Percentiles rank a stretch among this genome's conserved stretches.
These are phyloP conservation scores for Backusella tarrabulga DNA, from an alignment of 192 early-diverging fungal species.

Conservation along the genomic window DNA sequence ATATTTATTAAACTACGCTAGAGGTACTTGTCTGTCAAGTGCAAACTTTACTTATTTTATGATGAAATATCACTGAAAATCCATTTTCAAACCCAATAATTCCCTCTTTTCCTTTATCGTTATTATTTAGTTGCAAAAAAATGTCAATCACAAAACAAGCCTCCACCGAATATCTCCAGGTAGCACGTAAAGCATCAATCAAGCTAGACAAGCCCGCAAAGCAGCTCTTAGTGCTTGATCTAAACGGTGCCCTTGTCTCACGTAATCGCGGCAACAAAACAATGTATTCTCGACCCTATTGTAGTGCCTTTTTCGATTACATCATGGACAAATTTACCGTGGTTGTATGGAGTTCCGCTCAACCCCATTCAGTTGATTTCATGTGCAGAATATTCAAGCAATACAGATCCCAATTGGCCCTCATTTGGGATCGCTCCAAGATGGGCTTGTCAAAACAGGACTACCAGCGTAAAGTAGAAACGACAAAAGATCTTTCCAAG, in stretches of 20 bases:
- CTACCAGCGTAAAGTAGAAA: conserved; percentile 40
- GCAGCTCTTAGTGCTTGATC: conserved; percentile 63
- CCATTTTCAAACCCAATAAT: no score
- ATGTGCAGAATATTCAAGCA: conserved; percentile 54
- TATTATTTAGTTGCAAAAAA: neutral
- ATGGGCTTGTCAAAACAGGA: conserved; percentile 43
- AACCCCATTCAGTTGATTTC: conserved; percentile 46
- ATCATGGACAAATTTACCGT: conserved; percentile 57
- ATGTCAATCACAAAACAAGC: neutral
- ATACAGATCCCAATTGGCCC: conserved; percentile 32
- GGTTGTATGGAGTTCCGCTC: conserved; percentile 76
- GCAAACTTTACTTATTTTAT: no score
- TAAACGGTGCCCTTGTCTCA: conserved; percentile 68
- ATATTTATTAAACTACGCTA: neutral
- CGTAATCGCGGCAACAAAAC: conserved; percentile 26
- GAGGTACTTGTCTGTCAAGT: neutral
- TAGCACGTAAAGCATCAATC: neutral
- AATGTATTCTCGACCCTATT: conserved; percentile 47
- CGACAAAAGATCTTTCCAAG: conserved; percentile 61
- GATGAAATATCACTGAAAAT: no score
- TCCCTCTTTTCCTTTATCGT: neutral
- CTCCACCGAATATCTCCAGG: neutral
- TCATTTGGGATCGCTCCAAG: conserved; percentile 59
- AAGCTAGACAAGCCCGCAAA: conserved; percentile 9
- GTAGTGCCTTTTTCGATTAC: conserved; percentile 54